Conservation (phyloP, 2,329 filamentous ascomycete species). For the Nothopassalora personata region DNA sequence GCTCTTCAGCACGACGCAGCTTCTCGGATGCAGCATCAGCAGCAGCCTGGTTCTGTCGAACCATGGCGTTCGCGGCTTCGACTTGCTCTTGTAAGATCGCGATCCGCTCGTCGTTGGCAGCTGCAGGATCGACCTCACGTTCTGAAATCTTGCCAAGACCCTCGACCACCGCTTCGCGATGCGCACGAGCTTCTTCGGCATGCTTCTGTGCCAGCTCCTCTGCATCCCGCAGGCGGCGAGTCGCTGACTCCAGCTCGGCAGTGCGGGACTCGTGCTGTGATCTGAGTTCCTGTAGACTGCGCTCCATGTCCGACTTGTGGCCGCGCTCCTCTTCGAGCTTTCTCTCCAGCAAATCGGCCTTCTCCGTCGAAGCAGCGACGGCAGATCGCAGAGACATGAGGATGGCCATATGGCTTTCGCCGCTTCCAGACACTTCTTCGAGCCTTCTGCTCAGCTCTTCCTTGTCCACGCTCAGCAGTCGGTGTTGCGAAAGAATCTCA, state of each 20-base stretch:
- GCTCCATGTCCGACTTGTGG: slow-evolving; percentile 69
- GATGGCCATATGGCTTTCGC: slow-evolving; percentile 64
- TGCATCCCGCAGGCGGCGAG: slow-evolving; percentile 71
- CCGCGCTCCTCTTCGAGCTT: slow-evolving; percentile 77
- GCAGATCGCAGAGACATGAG: slow-evolving; percentile 73
- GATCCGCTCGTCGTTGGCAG: slow-evolving; percentile 60
- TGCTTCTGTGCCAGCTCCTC: slow-evolving; percentile 86
- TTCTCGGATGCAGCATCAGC: slow-evolving; percentile 84
- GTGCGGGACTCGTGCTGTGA: slow-evolving; percentile 76
- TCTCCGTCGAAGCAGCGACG: slow-evolving; percentile 71
- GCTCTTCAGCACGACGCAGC: slow-evolving; percentile 85
- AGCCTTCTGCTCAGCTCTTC: slow-evolving; percentile 66
- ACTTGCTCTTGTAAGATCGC: slow-evolving; percentile 73
- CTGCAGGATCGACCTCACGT: slow-evolving; percentile 47
- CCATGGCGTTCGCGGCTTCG: slow-evolving; percentile 68
- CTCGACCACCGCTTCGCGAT: slow-evolving; percentile 74
- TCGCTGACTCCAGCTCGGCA: slow-evolving; percentile 68
- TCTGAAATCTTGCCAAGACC: slow-evolving; percentile 71
- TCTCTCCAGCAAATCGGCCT: slow-evolving; percentile 68
- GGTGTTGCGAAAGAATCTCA: slow-evolving; percentile 68
- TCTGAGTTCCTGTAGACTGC: slow-evolving; percentile 69
- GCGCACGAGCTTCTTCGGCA: slow-evolving; percentile 78
- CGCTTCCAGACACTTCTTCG: slow-evolving; percentile 59
- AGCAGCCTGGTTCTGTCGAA: slow-evolving; percentile 82
- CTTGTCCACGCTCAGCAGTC: slow-evolving; percentile 81